Conservation (phyloP, 1,139 yeast genomes). For the Candida dubliniensis region DNA sequence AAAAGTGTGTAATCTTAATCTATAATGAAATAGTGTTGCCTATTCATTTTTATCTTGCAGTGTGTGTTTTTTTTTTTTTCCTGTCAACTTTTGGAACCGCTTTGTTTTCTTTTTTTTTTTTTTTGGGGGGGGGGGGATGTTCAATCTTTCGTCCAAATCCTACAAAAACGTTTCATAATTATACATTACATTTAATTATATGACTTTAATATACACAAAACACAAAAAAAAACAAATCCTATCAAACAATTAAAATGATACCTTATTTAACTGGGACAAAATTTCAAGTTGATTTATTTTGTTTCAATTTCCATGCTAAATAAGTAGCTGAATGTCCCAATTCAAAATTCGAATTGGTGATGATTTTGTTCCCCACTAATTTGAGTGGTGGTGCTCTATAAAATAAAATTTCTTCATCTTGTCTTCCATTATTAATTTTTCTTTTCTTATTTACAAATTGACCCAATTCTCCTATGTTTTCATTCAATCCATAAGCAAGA, state of each 20-base stretch:
- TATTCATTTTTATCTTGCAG: not conserved
- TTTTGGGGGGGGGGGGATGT: no score
- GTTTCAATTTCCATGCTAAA: slow-evolving; percentile 59
- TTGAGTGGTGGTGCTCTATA: slow-evolving; percentile 74
- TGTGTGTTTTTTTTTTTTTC: no score
- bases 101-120: no score
- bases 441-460: slow-evolving; percentile 25
- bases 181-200: no score
- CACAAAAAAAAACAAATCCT: not conserved
- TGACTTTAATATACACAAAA: not conserved
- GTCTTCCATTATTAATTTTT: slow-evolving; percentile 19
- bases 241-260: not conserved
- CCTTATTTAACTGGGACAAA: not conserved
- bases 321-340: slow-evolving; percentile 73
- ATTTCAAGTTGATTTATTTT: not conserved
- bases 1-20: not conserved
- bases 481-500: slow-evolving; percentile 33
- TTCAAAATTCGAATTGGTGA: slow-evolving; percentile 24
- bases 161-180: no score
- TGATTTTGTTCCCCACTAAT: slow-evolving; percentile 51
- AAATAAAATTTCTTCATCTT: slow-evolving; percentile 59
- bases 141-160: no score
- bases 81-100: no score
- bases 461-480: slow-evolving; percentile 22
- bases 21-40: not conserved